Percentiles rank a stretch among this genome's conserved stretches.
Evolutionary conservation across 495 filamentous ascomycete genomes (phyloP).

Genomic region (Penicillium goetzii): DNA sequence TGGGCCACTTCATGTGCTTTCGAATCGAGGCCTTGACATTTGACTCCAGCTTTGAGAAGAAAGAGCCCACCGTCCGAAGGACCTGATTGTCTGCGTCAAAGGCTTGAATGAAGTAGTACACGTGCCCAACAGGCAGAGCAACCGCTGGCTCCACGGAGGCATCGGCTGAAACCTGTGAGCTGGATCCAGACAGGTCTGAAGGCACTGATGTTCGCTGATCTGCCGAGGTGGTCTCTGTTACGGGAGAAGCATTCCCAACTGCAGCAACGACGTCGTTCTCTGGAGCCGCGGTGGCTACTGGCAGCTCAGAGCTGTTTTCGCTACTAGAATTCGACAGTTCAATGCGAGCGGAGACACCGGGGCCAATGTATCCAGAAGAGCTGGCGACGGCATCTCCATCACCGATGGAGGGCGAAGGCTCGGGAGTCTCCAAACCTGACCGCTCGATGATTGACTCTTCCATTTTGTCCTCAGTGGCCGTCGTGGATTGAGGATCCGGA

Average conservation of each 20-base stretch:
- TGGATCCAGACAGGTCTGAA: constrained; percentile 8
- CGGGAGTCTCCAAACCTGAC: constrained; percentile 27
- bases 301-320: constrained; percentile 4
- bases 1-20: constrained; percentile 43
- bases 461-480: constrained; percentile 37
- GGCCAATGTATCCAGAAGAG: constrained; percentile 31
- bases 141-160: constrained; percentile 18
- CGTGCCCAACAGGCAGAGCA: constrained; percentile 39
- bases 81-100: constrained; percentile 55
- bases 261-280: constrained; percentile 16
- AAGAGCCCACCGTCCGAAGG: constrained; percentile 56
- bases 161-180: constrained; percentile 8
- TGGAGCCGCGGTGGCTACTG: constrained; percentile 16
- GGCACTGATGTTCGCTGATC: constrained; percentile 6
- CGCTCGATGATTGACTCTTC: constrained; percentile 42
- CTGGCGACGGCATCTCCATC: constrained; percentile 40
- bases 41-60: constrained; percentile 48
- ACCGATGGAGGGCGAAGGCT: constrained; percentile 19
- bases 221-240: constrained; percentile 5
- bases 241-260: neutral
- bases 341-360: neutral
- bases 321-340: neutral
- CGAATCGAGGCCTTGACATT: constrained; percentile 51
- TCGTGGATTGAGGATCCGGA: constrained; percentile 39
- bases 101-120: constrained; percentile 55